Evolutionary conservation across 2,329 filamentous ascomycete genomes (phyloP).

Genomic region (Colletotrichum sp.): DNA sequence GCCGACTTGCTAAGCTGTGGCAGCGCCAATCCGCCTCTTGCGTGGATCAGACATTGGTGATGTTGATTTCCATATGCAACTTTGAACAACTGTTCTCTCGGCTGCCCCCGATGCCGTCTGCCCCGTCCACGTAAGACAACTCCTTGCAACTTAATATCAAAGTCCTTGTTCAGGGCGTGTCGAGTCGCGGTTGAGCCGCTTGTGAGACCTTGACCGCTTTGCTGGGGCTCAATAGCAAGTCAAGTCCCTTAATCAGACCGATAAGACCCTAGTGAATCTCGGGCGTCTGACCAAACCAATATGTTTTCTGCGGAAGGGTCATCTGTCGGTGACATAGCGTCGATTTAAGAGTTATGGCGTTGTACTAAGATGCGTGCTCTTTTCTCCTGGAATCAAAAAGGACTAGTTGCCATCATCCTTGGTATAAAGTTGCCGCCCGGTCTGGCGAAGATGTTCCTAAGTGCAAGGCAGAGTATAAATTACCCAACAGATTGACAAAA

Average conservation of each 20-base stretch:
- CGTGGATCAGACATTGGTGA: conserved; percentile 12
- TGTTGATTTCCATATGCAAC: neutral
- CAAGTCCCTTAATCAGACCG: neutral
- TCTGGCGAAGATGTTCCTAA: neutral
- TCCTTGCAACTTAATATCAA: neutral
- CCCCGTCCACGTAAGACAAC: neutral
- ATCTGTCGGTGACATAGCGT: neutral
- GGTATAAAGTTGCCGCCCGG: neutral
- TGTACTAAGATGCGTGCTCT: neutral
- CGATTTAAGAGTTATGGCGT: neutral
- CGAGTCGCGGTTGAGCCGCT: neutral
- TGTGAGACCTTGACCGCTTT: neutral
- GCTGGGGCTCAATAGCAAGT: neutral
- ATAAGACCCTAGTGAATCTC: neutral
- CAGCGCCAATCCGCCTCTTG: neutral
- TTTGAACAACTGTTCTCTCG: neutral
- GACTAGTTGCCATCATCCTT: neutral
- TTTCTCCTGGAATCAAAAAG: neutral
- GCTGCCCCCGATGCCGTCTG: neutral
- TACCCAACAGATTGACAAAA: neutral
- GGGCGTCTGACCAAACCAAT: neutral
- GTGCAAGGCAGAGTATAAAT: neutral
- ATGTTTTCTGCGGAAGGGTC: neutral
- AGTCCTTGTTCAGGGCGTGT: neutral
- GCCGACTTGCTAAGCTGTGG: neutral